Percentiles rank a stretch among this genome's conserved stretches.
These are phyloP conservation scores for Coleophoma eucalyptorum DNA, from an alignment of 2,329 filamentous ascomycete species.

Conservation along the genomic window DNA sequence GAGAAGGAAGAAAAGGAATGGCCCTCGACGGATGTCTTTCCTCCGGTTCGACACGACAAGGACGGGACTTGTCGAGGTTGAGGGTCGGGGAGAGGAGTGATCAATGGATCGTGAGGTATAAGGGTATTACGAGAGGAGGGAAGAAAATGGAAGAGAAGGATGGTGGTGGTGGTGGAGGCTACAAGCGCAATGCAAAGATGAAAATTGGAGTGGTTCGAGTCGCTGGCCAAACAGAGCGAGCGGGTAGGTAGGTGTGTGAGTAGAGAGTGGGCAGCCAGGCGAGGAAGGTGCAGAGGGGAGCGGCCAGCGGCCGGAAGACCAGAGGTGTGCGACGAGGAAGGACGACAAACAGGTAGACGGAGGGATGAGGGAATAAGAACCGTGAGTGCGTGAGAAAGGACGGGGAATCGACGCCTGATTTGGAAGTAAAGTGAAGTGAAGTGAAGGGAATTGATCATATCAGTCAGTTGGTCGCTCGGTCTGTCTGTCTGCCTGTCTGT, in stretches of 20 bases:
- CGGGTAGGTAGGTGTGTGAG: background rate
- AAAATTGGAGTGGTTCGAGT: slow-evolving; percentile 3
- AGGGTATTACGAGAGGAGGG: slow-evolving; percentile 1
- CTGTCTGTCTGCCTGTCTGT: too few species aligned
- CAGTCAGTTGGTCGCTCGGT: too few species aligned
- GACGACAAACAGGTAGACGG: too few species aligned
- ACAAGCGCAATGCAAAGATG: slow-evolving; percentile 1
- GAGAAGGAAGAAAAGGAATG: slow-evolving; percentile 18
- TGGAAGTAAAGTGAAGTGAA: too few species aligned
- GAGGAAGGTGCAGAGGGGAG: background rate
- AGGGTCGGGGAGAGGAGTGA: slow-evolving; percentile 5
- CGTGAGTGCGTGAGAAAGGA: too few species aligned
- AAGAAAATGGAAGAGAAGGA: slow-evolving; percentile 2
- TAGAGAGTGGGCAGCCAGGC: background rate
- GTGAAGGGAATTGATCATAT: too few species aligned
- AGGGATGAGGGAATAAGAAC: too few species aligned
- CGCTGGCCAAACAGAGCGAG: background rate
- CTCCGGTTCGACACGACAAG: background rate
- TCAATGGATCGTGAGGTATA: slow-evolving; percentile 4
- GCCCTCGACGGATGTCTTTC: slow-evolving; percentile 10
- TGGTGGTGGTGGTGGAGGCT: background rate
- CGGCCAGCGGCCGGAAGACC: too few species aligned
- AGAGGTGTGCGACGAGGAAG: background rate
- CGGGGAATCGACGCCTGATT: too few species aligned
- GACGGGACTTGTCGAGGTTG: slow-evolving; percentile 7